These are phyloP conservation scores for Artemisia tridentata DNA, from an alignment of 129 eudicot species.

Conservation along the genomic window DNA sequence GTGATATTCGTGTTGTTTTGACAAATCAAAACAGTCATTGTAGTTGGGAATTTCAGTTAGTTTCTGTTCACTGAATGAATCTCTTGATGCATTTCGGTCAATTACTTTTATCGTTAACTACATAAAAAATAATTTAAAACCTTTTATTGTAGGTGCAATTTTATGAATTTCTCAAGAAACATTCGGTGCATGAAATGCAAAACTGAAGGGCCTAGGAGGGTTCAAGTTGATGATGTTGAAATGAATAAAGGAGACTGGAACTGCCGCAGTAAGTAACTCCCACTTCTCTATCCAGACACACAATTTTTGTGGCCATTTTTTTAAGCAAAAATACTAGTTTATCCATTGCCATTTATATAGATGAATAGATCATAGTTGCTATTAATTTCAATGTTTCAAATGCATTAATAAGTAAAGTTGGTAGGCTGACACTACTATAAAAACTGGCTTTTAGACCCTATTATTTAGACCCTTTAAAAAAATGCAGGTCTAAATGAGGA, in stretches of 20 bases:
- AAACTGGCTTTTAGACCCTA: too few species aligned
- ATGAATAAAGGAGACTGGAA: conserved; percentile 97
- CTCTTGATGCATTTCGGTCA: too few species aligned
- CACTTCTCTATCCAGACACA: not conserved
- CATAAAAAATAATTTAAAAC: not conserved
- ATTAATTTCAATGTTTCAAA: not conserved
- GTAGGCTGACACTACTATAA: too few species aligned
- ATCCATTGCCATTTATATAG: not conserved
- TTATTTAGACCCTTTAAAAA: too few species aligned
- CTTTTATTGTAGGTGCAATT: conserved; percentile 69
- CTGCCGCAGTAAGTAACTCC: conserved; percentile 64
- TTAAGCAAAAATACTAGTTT: not conserved
- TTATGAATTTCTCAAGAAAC: conserved; percentile 80
- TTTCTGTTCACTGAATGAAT: not conserved
- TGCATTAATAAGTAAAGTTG: not conserved
- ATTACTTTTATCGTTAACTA: not conserved
- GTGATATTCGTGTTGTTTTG: not conserved
- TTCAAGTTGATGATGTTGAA: conserved; percentile 35
- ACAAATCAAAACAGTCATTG: conserved; percentile 5
- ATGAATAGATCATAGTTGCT: not conserved
- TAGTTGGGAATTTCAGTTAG: conserved; percentile 10
- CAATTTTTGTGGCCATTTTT: not conserved
- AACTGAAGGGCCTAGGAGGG: conserved; percentile 48
- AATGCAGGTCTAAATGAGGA: too few species aligned
- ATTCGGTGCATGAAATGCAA: conserved; percentile 62